Percentiles rank a stretch among this genome's conserved stretches.
Conservation (phyloP, 2,329 filamentous ascomycete species). For the Aureobasidium melanogenum region DNA sequence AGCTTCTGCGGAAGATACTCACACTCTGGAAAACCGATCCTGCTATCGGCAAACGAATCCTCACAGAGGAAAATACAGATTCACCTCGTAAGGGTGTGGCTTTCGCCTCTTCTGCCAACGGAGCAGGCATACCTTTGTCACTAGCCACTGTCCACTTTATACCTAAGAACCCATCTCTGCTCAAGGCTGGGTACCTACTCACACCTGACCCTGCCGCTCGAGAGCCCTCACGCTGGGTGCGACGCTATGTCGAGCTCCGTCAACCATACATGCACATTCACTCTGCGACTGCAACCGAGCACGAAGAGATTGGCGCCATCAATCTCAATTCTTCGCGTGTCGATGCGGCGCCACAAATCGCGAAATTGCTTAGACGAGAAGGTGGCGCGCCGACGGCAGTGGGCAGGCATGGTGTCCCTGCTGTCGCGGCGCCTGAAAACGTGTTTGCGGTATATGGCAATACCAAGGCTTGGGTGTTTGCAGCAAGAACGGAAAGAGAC, state of each 20-base stretch:
- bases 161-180: constrained; percentile 60
- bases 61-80: constrained; percentile 47
- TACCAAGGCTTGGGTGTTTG: constrained; percentile 92
- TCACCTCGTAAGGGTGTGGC: constrained; percentile 56
- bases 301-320: constrained; percentile 67
- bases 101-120: constrained; percentile 30
- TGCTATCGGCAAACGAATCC: constrained; percentile 36
- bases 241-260: constrained; percentile 85
- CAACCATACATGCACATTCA: constrained; percentile 89
- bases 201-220: constrained; percentile 67
- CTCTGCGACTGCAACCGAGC: constrained; percentile 65
- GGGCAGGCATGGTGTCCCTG: not conserved
- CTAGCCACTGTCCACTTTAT: constrained; percentile 69
- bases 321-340: constrained; percentile 84
- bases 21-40: constrained; percentile 51
- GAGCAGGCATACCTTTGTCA: constrained; percentile 48
- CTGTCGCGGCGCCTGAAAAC: constrained; percentile 16
- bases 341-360: constrained; percentile 82
- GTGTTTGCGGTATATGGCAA: constrained; percentile 93
- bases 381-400: not conserved
- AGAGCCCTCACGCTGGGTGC: constrained; percentile 69
- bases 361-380: constrained; percentile 56
- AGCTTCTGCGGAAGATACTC: constrained; percentile 46
- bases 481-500: constrained; percentile 77
- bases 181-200: constrained; percentile 83